phyloP scores from a whole-genome alignment of 495 filamentous ascomycete genomes.

The Pseudoneurospora amorphoporcata region DNA sequence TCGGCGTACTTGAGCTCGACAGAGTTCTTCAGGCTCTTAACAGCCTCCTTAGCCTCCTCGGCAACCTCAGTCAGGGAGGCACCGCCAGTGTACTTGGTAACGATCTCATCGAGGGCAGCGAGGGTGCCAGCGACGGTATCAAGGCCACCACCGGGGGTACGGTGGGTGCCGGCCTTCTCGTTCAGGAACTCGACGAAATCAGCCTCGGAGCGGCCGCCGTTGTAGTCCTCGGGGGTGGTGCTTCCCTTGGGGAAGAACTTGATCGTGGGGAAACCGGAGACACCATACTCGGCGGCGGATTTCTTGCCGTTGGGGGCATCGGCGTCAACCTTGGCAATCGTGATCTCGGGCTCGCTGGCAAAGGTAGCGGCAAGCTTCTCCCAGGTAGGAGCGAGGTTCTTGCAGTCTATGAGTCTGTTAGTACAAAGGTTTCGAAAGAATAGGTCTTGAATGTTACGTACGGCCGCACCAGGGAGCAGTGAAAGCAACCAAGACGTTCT shows the following conservation, averaged over 20 bases:
- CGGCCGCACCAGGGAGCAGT: constrained; percentile 96
- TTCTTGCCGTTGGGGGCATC: constrained; percentile 76
- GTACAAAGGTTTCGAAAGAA: constrained; percentile 3
- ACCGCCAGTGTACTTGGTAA: constrained; percentile 54
- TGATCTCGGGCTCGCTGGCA: constrained; percentile 58
- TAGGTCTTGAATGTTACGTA: constrained; percentile 41
- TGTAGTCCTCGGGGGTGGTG: constrained; percentile 60
- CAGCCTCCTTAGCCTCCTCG: constrained; percentile 59
- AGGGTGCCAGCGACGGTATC: constrained; percentile 75
- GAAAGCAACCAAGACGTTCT: constrained; percentile 91
- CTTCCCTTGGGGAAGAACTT: constrained; percentile 94
- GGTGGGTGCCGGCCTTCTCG: constrained; percentile 79
- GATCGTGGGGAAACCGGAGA: constrained; percentile 88
- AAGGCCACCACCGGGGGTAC: constrained; percentile 70
- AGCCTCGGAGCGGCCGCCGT: constrained; percentile 65
- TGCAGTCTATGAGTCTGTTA: constrained; percentile 69
- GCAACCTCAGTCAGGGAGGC: constrained; percentile 45
- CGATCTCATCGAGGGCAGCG: constrained; percentile 60
- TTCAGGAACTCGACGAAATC: constrained; percentile 79
- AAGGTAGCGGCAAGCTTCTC: constrained; percentile 81
- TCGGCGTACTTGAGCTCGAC: constrained; percentile 62
- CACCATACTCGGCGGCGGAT: constrained; percentile 63
- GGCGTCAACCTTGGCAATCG: constrained; percentile 91
- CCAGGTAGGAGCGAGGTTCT: constrained; percentile 83
- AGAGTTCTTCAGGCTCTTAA: constrained; percentile 51